Evolutionary conservation across 495 filamentous ascomycete genomes (phyloP).

Genomic region (Neurospora pannonica): DNA sequence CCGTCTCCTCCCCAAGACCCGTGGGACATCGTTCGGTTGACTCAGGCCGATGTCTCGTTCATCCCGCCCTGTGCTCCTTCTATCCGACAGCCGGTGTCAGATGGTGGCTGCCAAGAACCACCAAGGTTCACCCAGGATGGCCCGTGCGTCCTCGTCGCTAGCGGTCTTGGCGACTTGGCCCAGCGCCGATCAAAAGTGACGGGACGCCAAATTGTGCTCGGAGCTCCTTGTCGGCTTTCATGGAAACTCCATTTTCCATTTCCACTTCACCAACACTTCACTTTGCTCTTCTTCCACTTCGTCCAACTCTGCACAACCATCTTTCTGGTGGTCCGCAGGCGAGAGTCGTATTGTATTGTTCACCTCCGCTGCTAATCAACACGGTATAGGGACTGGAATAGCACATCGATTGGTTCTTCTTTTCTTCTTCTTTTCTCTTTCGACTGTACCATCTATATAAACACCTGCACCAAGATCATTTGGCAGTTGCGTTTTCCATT

Average conservation of each 20-base stretch:
- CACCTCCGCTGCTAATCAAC: neutral
- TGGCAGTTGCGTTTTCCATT: neutral
- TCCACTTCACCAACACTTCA: neutral
- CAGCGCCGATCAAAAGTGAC: neutral
- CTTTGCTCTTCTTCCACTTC: neutral
- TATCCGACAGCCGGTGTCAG: neutral
- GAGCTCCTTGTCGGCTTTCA: neutral
- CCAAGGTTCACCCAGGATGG: neutral
- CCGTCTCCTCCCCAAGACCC: neutral
- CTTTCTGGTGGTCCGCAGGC: neutral
- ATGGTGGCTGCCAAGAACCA: neutral
- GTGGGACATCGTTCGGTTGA: constrained; percentile 2
- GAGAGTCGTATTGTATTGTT: neutral
- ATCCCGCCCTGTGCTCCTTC: neutral
- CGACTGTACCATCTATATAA: neutral
- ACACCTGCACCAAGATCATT: neutral
- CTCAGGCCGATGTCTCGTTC: constrained; percentile 11
- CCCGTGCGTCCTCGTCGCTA: neutral
- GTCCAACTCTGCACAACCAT: neutral
- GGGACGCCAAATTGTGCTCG: neutral
- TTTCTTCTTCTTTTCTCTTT: neutral
- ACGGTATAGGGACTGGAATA: neutral
- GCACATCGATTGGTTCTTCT: neutral
- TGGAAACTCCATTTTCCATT: neutral
- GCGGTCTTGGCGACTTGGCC: neutral